Evolutionary conservation across 2,329 filamentous ascomycete species (phyloP).

Genomic region (Trichoderma polysporum): DNA sequence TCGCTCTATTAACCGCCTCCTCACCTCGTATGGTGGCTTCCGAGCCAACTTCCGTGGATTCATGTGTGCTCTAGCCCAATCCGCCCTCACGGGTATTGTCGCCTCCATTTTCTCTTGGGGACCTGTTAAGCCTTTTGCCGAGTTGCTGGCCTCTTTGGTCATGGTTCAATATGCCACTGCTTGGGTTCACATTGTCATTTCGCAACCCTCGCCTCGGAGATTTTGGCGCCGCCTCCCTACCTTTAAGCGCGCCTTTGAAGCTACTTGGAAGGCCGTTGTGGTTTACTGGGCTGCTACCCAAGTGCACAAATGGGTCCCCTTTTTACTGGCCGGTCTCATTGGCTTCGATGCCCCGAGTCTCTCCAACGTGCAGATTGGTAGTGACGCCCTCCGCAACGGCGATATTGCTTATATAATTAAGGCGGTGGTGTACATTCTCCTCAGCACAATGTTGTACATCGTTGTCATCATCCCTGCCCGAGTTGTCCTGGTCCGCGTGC

Average conservation of each 20-base stretch:
- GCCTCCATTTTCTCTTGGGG: constrained; percentile 45
- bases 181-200: constrained; percentile 87
- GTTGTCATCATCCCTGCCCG: constrained; percentile 72
- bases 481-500: constrained; percentile 76
- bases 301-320: constrained; percentile 48
- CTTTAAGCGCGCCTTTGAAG: constrained; percentile 62
- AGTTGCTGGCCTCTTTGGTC: constrained; percentile 53
- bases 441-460: constrained; percentile 53
- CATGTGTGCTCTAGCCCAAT: constrained; percentile 46
- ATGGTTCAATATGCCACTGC: constrained; percentile 68
- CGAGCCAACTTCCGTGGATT: constrained; percentile 70
- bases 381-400: constrained; percentile 38
- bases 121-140: constrained; percentile 17
- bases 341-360: constrained; percentile 42
- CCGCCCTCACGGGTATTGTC: constrained; percentile 37
- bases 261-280: constrained; percentile 67
- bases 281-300: constrained; percentile 60
- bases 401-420: constrained; percentile 39
- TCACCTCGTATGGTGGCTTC: constrained; percentile 64
- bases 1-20: constrained; percentile 51
- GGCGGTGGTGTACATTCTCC: constrained; percentile 43
- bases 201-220: constrained; percentile 59
- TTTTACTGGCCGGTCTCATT: constrained; percentile 43
- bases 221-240: constrained; percentile 71
- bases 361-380: constrained; percentile 32